These are phyloP conservation scores for Monascus ruber DNA, from an alignment of 2,329 filamentous ascomycete genomes.

Conservation along the genomic window DNA sequence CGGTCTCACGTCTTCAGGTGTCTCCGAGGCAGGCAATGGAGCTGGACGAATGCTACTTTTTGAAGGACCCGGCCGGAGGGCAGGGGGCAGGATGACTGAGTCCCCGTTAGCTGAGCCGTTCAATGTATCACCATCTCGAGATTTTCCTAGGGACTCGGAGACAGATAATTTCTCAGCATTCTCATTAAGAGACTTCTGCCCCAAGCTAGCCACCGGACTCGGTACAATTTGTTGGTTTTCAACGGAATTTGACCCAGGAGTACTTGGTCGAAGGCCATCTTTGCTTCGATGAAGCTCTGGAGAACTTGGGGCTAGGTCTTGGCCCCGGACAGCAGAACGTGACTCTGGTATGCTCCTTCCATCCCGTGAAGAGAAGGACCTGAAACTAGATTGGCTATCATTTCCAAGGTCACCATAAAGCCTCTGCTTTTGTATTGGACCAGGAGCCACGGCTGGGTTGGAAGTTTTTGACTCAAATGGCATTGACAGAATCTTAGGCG, in stretches of 20 bases:
- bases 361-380: constrained; percentile 17
- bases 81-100: constrained; percentile 10
- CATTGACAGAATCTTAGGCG: constrained; percentile 6
- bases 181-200: constrained; percentile 19
- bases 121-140: constrained; percentile 19
- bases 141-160: constrained; percentile 21
- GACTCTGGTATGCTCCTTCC: constrained; percentile 11
- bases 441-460: constrained; percentile 5
- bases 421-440: constrained; percentile 4
- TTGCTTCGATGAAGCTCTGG: constrained; percentile 11
- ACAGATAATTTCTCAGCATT: constrained; percentile 21
- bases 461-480: constrained; percentile 12
- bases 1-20: constrained; percentile 3
- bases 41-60: neutral
- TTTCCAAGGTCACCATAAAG: constrained; percentile 10
- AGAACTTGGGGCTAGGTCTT: constrained; percentile 8
- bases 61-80: constrained; percentile 12
- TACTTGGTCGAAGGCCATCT: constrained; percentile 19
- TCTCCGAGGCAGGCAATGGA: neutral
- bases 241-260: constrained; percentile 15
- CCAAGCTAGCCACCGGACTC: constrained; percentile 16
- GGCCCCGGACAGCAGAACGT: constrained; percentile 9
- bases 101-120: constrained; percentile 7
- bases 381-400: constrained; percentile 7
- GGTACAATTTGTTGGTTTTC: constrained; percentile 10